Evolutionary conservation across 495 filamentous ascomycete genomes (phyloP).

Genomic region (Tetracladium marchalianum): DNA sequence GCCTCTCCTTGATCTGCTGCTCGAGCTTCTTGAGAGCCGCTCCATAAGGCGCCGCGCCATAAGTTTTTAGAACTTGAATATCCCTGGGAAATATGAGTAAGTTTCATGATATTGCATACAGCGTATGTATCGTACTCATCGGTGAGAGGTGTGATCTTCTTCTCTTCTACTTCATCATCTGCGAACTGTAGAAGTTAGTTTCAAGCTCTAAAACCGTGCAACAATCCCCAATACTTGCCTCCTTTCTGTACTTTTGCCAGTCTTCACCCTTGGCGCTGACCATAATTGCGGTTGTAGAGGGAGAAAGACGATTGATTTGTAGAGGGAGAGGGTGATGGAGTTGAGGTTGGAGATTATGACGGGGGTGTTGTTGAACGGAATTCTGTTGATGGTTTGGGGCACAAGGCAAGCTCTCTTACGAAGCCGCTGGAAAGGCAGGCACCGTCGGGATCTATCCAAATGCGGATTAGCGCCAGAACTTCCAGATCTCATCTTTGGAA

Average conservation of each 20-base stretch:
- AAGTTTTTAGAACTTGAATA: constrained; percentile 98
- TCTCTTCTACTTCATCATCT: constrained; percentile 94
- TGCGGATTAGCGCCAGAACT: neutral
- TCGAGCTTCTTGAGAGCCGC: constrained; percentile 89
- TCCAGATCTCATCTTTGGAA: neutral
- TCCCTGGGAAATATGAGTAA: constrained; percentile 49
- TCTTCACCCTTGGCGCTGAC: constrained; percentile 79
- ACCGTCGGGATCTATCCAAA: too few species aligned
- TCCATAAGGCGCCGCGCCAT: constrained; percentile 93
- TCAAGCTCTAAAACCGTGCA: neutral
- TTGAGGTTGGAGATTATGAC: neutral
- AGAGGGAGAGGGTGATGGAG: neutral
- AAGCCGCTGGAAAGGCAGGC: neutral
- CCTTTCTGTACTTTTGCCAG: constrained; percentile 99
- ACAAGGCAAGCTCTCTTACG: constrained; percentile 5
- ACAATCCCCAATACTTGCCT: constrained; percentile 16
- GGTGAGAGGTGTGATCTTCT: constrained; percentile 94
- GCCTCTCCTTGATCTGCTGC: constrained; percentile 96
- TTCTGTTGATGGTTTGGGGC: neutral
- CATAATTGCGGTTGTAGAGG: constrained; percentile 6
- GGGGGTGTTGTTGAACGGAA: neutral
- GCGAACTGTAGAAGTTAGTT: constrained; percentile 42
- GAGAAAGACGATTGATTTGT: neutral
- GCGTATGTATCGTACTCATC: constrained; percentile 64
- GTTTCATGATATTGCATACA: constrained; percentile 1